Percentiles rank a stretch among this genome's conserved stretches.
Conservation (phyloP, 306 rosid genomes). For the Prunus dulcis region DNA sequence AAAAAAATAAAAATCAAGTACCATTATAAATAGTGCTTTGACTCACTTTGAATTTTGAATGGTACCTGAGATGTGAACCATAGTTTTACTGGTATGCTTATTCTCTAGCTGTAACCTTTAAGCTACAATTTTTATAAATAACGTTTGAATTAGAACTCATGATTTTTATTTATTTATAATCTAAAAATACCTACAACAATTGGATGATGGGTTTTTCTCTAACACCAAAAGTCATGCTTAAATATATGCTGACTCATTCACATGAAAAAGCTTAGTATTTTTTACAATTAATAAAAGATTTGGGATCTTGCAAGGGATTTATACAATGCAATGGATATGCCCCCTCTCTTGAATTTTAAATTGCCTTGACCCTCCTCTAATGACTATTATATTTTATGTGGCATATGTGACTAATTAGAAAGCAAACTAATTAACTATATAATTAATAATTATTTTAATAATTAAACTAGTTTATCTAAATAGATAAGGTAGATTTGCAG, state of each 20-base stretch:
- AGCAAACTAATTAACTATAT: background rate
- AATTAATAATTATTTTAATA: background rate
- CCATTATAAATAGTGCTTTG: background rate
- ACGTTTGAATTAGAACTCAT: too few species aligned
- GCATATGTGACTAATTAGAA: too few species aligned
- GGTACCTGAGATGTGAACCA: too few species aligned
- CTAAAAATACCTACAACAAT: too few species aligned
- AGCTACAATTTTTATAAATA: too few species aligned
- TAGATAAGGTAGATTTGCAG: conserved; percentile 36
- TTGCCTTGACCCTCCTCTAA: background rate
- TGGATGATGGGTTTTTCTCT: too few species aligned
- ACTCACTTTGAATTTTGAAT: background rate
- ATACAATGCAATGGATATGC: background rate
- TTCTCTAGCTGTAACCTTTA: too few species aligned
- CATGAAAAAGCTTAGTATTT: background rate
- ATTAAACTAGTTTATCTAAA: conserved; percentile 29
- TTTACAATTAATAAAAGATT: background rate
- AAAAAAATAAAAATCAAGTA: background rate
- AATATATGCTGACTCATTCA: background rate
- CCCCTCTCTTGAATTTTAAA: background rate
- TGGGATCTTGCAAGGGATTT: conserved; percentile 1
- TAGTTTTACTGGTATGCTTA: too few species aligned
- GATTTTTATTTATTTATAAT: too few species aligned
- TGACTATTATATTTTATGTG: too few species aligned
- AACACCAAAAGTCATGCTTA: background rate